Conservation (phyloP, 2,329 filamentous ascomycete genomes). For the Colletotrichum cordylinicola region DNA sequence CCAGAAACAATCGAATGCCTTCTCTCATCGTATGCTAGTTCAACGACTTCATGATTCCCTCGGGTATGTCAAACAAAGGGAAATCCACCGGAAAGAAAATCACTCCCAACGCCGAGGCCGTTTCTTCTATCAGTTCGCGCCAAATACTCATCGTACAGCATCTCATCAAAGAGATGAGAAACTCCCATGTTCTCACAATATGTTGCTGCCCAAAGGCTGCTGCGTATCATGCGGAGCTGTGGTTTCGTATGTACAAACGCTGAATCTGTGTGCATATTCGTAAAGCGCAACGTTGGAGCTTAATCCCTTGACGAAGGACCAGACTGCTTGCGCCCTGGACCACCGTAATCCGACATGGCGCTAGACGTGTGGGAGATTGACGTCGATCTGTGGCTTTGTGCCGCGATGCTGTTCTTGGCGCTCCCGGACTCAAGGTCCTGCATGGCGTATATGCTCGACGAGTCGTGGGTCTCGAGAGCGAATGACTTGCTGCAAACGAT, state of each 20-base stretch:
- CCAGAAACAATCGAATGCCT: neutral
- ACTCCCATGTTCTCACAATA: neutral
- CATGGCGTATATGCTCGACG: neutral
- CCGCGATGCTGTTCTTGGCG: neutral
- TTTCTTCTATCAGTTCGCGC: neutral
- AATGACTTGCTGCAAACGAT: neutral
- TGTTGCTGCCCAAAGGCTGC: neutral
- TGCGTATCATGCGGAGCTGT: neutral
- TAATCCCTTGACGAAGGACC: neutral
- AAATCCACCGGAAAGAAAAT: neutral
- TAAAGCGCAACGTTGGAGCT: neutral
- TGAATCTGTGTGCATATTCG: neutral
- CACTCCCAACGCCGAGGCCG: neutral
- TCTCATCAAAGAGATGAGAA: neutral
- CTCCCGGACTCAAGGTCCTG: slow-evolving; percentile 1
- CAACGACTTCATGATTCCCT: neutral
- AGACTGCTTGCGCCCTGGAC: neutral
- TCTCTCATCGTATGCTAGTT: neutral
- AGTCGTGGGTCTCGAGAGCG: neutral
- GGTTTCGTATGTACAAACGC: neutral
- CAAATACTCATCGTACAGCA: neutral
- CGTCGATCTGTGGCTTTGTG: neutral
- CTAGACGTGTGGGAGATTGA: slow-evolving; percentile 1
- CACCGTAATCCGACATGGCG: neutral
- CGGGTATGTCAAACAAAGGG: neutral